phyloP scores from a whole-genome alignment of 208 protist species.

The Leishmania braziliensis region DNA sequence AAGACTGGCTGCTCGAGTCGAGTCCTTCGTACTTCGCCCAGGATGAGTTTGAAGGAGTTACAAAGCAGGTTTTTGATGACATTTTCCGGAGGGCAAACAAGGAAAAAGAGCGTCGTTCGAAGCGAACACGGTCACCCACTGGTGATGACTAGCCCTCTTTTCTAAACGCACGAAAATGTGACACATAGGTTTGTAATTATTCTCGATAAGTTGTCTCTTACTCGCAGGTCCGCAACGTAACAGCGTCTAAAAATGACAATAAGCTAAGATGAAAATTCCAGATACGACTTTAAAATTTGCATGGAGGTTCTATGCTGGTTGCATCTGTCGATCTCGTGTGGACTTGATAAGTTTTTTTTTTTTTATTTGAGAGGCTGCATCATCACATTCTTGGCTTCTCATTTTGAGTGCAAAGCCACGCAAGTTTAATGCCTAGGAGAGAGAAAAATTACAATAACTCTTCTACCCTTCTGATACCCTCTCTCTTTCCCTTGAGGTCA shows the following conservation, averaged over 20 bases:
- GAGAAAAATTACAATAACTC: neutral
- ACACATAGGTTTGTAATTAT: neutral
- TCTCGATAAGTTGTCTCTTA: neutral
- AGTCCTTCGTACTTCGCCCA: constrained; percentile 87
- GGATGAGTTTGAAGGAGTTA: constrained; percentile 81
- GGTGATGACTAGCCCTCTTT: constrained; percentile 29
- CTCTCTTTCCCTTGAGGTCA: neutral
- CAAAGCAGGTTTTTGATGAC: constrained; percentile 82
- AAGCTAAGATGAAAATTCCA: neutral
- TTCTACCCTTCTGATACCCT: neutral
- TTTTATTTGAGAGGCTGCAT: constrained; percentile 1
- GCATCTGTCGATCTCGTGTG: neutral
- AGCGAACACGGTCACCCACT: constrained; percentile 27
- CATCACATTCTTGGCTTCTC: neutral
- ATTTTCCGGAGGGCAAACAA: constrained; percentile 52
- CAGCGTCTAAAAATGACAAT: constrained; percentile 12
- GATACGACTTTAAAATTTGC: neutral
- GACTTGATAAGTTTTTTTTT: neutral
- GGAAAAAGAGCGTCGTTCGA: constrained; percentile 15
- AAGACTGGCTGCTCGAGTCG: constrained; percentile 93
- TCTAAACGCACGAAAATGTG: neutral
- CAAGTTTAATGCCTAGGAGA: neutral
- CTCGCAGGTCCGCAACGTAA: neutral
- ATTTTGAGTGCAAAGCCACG: neutral
- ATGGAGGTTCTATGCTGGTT: neutral